Conservation (phyloP, 148 eudicot genomes). For the Mesembryanthemum crystallinum region DNA sequence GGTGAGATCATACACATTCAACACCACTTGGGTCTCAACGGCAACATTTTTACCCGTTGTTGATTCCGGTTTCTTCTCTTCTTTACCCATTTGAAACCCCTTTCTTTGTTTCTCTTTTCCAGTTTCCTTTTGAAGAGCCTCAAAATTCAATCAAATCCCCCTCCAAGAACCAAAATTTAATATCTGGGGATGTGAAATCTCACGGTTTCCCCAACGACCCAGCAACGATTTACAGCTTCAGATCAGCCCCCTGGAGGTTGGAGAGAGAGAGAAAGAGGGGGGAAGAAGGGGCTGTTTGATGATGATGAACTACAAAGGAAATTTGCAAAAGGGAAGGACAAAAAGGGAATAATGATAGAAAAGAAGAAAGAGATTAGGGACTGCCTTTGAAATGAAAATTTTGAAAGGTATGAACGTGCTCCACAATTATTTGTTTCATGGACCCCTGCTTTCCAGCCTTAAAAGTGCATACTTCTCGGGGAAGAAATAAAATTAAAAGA, state of each 20-base stretch:
- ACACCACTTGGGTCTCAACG: constrained; percentile 47
- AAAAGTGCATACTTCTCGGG: not conserved
- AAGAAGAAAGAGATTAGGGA: not conserved
- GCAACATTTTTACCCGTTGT: constrained; percentile 24
- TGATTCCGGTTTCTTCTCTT: constrained; percentile 21
- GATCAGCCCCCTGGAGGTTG: constrained; percentile 12
- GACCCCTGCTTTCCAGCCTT: not conserved
- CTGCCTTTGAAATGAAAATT: too few species aligned
- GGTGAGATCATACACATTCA: constrained; percentile 73
- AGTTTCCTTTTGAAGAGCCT: not conserved
- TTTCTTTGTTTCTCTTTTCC: not conserved
- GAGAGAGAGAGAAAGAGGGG: constrained; percentile 6
- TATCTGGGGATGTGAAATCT: not conserved
- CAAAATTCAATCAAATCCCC: not conserved
- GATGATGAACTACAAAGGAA: not conserved
- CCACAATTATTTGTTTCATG: not conserved
- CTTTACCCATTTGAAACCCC: constrained; percentile 30
- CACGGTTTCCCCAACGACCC: constrained; percentile 1
- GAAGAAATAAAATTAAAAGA: not conserved
- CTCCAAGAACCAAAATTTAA: constrained; percentile 6
- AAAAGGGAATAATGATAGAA: too few species aligned
- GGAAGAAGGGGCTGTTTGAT: not conserved
- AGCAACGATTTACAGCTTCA: constrained; percentile 2
- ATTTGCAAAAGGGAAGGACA: constrained; percentile 2
- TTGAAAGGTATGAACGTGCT: not conserved